Conservation (phyloP, 23 red algal genomes). For the Gracilaria caudata region DNA sequence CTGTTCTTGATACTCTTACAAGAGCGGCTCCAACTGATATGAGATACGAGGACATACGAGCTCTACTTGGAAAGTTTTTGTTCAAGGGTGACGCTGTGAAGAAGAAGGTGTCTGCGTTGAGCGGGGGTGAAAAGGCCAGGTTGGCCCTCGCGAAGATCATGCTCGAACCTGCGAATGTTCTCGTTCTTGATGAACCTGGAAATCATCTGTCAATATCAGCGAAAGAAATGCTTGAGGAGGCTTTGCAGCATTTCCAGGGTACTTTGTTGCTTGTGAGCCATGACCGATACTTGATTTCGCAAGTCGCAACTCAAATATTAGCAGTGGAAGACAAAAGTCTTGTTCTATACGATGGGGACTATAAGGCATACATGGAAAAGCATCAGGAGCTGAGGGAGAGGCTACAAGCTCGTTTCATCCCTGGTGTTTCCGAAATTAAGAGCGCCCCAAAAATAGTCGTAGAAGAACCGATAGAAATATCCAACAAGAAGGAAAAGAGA, state of each 20-base stretch:
- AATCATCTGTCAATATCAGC: conserved; percentile 95
- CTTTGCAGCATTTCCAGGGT: conserved; percentile 94
- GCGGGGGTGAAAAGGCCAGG: conserved; percentile 97
- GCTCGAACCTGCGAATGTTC: conserved; percentile 92
- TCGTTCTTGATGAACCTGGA: conserved; percentile 97
- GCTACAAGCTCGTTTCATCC: conserved; percentile 82
- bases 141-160: conserved; percentile 96
- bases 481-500: conserved; percentile 66
- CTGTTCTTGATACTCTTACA: conserved; percentile 84
- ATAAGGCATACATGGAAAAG: conserved; percentile 94
- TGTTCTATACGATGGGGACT: conserved; percentile 94
- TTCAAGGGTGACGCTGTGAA: conserved; percentile 97
- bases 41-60: conserved; percentile 94
- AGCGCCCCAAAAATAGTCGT: conserved; percentile 69
- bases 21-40: conserved; percentile 69
- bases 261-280: conserved; percentile 95
- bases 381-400: conserved; percentile 76
- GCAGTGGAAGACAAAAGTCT: conserved; percentile 88
- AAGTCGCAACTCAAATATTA: conserved; percentile 91
- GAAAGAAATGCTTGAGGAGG: conserved; percentile 97
- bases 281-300: conserved; percentile 98
- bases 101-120: conserved; percentile 89
- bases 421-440: conserved; percentile 92
- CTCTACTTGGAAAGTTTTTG: conserved; percentile 94
- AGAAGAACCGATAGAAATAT: conserved; percentile 49